phyloP scores from a whole-genome alignment of 2,329 filamentous ascomycete species.

The Rugonectria rugulosa region DNA sequence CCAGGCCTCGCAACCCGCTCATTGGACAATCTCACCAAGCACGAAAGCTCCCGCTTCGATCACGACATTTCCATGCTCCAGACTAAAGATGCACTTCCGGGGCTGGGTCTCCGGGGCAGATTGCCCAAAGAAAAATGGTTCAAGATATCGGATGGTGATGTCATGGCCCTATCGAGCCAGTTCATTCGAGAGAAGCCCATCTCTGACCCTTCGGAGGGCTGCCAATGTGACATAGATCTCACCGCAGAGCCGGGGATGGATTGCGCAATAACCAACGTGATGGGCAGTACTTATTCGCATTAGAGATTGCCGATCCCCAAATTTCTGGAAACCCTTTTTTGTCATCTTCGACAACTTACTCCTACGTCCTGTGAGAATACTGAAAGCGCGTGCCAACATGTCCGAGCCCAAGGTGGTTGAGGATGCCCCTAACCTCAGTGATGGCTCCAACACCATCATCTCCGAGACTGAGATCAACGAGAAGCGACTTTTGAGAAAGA shows the following conservation, averaged over 20 bases:
- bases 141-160: too few relatives aligned
- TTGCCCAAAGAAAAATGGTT: too few relatives aligned
- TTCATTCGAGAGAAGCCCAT: too few relatives aligned
- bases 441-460: slow-evolving; percentile 21
- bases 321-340: not conserved
- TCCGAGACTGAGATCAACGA: slow-evolving; percentile 54
- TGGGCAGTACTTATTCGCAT: not conserved
- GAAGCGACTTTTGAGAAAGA: slow-evolving; percentile 63
- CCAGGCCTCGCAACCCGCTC: too few relatives aligned
- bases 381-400: not conserved
- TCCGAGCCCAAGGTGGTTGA: slow-evolving; percentile 2
- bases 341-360: not conserved
- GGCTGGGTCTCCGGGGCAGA: too few relatives aligned
- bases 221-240: not conserved
- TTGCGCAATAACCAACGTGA: slow-evolving; percentile 1
- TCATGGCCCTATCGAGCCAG: too few relatives aligned
- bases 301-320: not conserved
- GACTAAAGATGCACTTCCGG: too few relatives aligned
- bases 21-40: too few relatives aligned
- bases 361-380: not conserved
- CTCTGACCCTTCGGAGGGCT: not conserved
- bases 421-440: slow-evolving; percentile 28
- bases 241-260: not conserved
- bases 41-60: too few relatives aligned
- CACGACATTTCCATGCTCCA: too few relatives aligned